A percentile compares a stretch with the other conserved stretches of the same genome.
phyloP scores from a whole-genome alignment of 2,329 filamentous ascomycete genomes.

The Ophiognomonia clavigignenti-juglandacearum region DNA sequence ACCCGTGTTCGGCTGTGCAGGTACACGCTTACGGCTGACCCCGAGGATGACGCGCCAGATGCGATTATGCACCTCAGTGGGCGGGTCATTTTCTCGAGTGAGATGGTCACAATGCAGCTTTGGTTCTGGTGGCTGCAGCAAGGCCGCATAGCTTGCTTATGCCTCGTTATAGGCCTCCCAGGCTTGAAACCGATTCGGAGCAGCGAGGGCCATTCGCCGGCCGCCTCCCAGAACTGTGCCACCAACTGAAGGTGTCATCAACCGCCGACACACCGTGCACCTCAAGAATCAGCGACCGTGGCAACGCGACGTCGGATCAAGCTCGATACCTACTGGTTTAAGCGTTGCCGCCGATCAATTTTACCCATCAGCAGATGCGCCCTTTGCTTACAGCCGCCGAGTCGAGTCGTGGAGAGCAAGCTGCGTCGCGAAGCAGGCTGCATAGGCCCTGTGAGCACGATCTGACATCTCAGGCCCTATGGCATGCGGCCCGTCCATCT shows the following conservation, averaged over 20 bases:
- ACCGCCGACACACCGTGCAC: neutral
- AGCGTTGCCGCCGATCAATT: constrained; percentile 1
- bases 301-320: neutral
- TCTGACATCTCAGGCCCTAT: neutral
- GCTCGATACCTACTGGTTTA: no score
- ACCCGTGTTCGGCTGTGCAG: neutral
- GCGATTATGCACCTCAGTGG: neutral
- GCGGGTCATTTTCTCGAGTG: neutral
- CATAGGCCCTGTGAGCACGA: neutral
- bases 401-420: constrained; percentile 1
- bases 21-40: neutral
- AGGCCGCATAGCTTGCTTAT: neutral
- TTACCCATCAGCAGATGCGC: neutral
- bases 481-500: neutral
- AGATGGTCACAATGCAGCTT: neutral
- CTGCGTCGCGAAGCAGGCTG: neutral
- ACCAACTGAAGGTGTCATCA: neutral
- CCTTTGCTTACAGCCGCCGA: constrained; percentile 3
- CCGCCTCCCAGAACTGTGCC: neutral
- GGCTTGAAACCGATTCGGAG: constrained; percentile 4
- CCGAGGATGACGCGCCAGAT: neutral
- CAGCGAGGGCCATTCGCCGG: neutral
- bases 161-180: constrained; percentile 1
- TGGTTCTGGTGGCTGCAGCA: neutral
- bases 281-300: neutral